Evolutionary conservation across 2,329 filamentous ascomycete species (phyloP), one percentile per base, ranked within the genome.

Genomic region (Cryphonectria japonica): DNA sequence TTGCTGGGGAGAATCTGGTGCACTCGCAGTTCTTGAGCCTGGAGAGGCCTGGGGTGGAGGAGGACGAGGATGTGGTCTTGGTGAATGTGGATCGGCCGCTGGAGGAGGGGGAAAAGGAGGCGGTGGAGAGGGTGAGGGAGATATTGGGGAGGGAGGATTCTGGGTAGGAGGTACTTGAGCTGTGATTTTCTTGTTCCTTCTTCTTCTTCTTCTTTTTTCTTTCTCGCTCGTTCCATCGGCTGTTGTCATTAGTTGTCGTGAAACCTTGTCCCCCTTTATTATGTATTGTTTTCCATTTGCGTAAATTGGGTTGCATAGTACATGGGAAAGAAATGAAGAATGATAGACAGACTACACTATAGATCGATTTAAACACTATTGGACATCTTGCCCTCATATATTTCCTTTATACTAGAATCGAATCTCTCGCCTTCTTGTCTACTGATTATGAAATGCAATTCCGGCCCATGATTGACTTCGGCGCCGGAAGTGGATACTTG

Each of bases 1-100:
- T 92, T 78, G 93, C 94, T 87, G 92, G 92, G 79, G 87, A 89
- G 64, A 85, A 85, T 62, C 92, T 94, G 89, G 91, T 95, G 14
- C 85, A 88, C 72, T 92, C 89, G 75, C 92, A 94, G 79, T 87
- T 94, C 74, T 84, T 86, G 71, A 88, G 84, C 43, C 82, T 94
- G 32, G 92, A 95, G 78, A 85, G 88, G 76, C 92, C 92, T 0
- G 83, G 34, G 2, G 19, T 5, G 8, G 67, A 82, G 54, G 80
- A 82, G 8, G 67, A 82, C 54, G 80, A 82, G 69, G 87, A 89
- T 79, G 86, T 87, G 19, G 79, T 89, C 3, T 83, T 80, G 2
- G 83, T 90, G 22, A 82, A 88, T 76, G 85, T 85, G 50, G 80
- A 83, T 78, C 73, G 79, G 73, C 75, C 82, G 70, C 29, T 81